A percentile compares a stretch with the other conserved stretches of the same genome.
Evolutionary conservation across 2,329 filamentous ascomycete species (phyloP).

Genomic region (Fusarium coicis): DNA sequence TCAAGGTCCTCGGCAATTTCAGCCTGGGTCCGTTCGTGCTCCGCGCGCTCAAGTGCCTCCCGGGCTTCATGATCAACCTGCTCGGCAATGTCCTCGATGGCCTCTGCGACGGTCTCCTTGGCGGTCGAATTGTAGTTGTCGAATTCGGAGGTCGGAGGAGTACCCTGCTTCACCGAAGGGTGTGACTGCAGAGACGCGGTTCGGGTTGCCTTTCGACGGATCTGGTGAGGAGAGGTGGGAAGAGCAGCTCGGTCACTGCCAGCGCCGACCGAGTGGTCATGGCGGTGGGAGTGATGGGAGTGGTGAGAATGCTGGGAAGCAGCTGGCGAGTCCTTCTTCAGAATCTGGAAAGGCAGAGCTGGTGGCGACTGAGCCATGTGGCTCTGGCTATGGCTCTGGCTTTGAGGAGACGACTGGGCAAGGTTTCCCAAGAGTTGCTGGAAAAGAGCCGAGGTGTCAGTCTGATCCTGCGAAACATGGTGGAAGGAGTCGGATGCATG

Average conservation of each 20-base stretch:
- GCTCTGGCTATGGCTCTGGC: conserved; percentile 54
- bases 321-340: conserved; percentile 62
- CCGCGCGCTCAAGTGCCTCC: conserved; percentile 70
- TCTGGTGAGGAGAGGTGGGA: conserved; percentile 56
- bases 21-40: conserved; percentile 60
- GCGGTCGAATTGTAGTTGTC: conserved; percentile 53
- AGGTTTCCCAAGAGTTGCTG: conserved; percentile 53
- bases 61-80: conserved; percentile 66
- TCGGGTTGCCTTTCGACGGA: conserved; percentile 52
- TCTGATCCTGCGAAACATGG: conserved; percentile 50
- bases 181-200: conserved; percentile 48
- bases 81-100: conserved; percentile 72
- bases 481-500: conserved; percentile 44
- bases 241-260: conserved; percentile 57
- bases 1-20: conserved; percentile 59
- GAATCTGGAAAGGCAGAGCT: conserved; percentile 57
- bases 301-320: conserved; percentile 53
- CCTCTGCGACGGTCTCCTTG: conserved; percentile 77
- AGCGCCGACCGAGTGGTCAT: conserved; percentile 51
- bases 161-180: conserved; percentile 42
- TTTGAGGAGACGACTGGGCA: conserved; percentile 54
- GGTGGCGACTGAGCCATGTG: conserved; percentile 40
- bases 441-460: conserved; percentile 51
- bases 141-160: conserved; percentile 48
- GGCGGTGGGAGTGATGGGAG: conserved; percentile 49